Percentiles rank a stretch among this genome's conserved stretches.
phyloP scores from a whole-genome alignment of 2,329 filamentous ascomycete species.

The Ophiostoma tasmaniense region DNA sequence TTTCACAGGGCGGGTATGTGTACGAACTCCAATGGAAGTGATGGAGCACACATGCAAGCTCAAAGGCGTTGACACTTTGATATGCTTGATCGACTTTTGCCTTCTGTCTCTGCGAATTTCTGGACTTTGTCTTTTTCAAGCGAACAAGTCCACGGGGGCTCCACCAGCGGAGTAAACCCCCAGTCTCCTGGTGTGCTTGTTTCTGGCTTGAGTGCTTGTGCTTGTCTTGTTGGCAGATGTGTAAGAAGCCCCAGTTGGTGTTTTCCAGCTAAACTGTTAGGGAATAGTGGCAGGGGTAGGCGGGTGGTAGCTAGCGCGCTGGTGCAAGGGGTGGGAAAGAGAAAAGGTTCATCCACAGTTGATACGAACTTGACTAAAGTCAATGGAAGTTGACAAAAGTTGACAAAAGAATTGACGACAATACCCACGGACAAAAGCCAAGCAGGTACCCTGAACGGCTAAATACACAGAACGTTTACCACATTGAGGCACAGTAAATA shows the following conservation, averaged over 20 bases:
- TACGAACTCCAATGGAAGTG: neutral
- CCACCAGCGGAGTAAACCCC: neutral
- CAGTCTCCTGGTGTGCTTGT: neutral
- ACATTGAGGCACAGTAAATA: neutral
- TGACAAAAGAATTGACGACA: neutral
- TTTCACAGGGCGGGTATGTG: neutral
- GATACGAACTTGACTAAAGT: neutral
- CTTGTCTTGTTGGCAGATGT: neutral
- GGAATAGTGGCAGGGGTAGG: neutral
- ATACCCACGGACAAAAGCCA: neutral
- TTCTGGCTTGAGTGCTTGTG: neutral
- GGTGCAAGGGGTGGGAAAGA: neutral
- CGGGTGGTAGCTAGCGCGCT: neutral
- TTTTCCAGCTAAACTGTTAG: neutral
- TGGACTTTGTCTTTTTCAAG: neutral
- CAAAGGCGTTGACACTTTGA: neutral
- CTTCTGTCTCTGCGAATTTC: neutral
- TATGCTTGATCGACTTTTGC: neutral
- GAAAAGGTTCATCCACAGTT: neutral
- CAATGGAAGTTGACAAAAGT: neutral
- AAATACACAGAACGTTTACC: neutral
- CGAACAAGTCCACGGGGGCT: neutral
- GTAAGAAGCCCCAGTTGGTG: neutral
- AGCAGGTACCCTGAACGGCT: neutral
- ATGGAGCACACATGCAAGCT: neutral